Evolutionary conservation across 2,329 filamentous ascomycete genomes (phyloP).

Genomic region (Fusarium falciforme): DNA sequence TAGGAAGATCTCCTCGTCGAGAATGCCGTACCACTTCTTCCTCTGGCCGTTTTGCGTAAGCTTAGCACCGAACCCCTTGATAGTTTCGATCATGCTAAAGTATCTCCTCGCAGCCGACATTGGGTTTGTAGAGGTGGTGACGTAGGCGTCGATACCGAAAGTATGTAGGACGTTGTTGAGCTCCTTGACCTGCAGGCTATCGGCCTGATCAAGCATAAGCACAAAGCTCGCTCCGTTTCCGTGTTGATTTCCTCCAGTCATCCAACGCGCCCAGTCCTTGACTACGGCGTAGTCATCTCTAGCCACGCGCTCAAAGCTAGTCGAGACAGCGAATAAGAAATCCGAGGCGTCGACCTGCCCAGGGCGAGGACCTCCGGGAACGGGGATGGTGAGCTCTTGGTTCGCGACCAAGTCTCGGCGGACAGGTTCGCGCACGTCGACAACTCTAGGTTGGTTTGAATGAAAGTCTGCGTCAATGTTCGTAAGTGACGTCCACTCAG

Average conservation of each 20-base stretch:
- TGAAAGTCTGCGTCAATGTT: constrained; percentile 47
- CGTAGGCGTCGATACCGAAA: constrained; percentile 54
- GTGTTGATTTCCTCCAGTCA: constrained; percentile 54
- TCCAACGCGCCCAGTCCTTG: constrained; percentile 58
- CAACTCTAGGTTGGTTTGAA: constrained; percentile 42
- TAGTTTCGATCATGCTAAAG: constrained; percentile 51
- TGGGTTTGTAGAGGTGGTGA: constrained; percentile 47
- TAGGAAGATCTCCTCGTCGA: constrained; percentile 61
- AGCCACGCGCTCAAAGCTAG: constrained; percentile 55
- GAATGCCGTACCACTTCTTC: constrained; percentile 56
- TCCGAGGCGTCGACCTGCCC: constrained; percentile 53
- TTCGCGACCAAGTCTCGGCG: constrained; percentile 43
- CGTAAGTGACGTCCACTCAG: constrained; percentile 44
- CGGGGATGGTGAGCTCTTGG: constrained; percentile 48
- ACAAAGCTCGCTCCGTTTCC: constrained; percentile 58
- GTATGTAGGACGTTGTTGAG: constrained; percentile 47
- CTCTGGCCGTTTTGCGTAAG: constrained; percentile 50
- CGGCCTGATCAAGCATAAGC: constrained; percentile 55
- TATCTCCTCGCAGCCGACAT: constrained; percentile 51
- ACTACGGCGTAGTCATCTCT: constrained; percentile 54
- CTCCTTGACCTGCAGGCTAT: constrained; percentile 46
- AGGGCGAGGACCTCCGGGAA: constrained; percentile 45
- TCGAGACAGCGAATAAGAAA: constrained; percentile 58
- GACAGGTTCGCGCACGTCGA: constrained; percentile 43
- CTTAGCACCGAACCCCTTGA: constrained; percentile 48